Conservation (phyloP, 2,329 filamentous ascomycete species). For the Verticillium alfalfae region DNA sequence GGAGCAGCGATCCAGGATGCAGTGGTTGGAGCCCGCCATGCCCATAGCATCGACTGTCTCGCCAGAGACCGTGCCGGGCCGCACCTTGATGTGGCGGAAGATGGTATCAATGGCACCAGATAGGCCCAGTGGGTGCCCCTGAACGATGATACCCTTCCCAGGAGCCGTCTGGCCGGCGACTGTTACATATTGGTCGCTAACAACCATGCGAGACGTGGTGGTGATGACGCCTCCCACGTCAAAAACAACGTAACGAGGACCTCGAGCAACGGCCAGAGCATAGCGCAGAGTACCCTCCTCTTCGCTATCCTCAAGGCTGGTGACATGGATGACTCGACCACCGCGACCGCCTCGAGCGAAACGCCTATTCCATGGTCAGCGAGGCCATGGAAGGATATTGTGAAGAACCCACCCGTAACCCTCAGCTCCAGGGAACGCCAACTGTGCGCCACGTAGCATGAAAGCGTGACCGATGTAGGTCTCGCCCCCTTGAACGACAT, state of each 20-base stretch:
- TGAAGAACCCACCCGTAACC: conserved; percentile 20
- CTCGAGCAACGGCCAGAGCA: conserved; percentile 28
- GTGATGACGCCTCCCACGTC: conserved; percentile 41
- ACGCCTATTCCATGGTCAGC: conserved; percentile 9
- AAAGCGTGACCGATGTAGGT: conserved; percentile 19
- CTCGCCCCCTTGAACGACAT: conserved; percentile 13
- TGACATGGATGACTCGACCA: conserved; percentile 28
- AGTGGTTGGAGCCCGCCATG: conserved; percentile 25
- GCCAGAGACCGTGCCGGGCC: conserved; percentile 21
- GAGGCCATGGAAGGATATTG: neutral
- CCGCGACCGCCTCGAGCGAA: conserved; percentile 26
- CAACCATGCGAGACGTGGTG: conserved; percentile 35
- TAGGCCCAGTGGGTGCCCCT: conserved; percentile 22
- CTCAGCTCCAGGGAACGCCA: conserved; percentile 31
- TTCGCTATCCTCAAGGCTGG: conserved; percentile 23
- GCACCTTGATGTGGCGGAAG: conserved; percentile 18
- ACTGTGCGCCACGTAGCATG: conserved; percentile 22
- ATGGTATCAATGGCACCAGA: conserved; percentile 22
- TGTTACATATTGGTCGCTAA: conserved; percentile 35
- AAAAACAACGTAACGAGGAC: conserved; percentile 40
- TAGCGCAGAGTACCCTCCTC: conserved; percentile 26
- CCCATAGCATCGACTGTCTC: conserved; percentile 26
- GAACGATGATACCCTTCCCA: conserved; percentile 29
- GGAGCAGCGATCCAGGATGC: conserved; percentile 26
- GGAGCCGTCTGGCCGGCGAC: conserved; percentile 45